phyloP scores from a whole-genome alignment of 352 stramenopile species.

The Globisporangium sylvaticum region DNA sequence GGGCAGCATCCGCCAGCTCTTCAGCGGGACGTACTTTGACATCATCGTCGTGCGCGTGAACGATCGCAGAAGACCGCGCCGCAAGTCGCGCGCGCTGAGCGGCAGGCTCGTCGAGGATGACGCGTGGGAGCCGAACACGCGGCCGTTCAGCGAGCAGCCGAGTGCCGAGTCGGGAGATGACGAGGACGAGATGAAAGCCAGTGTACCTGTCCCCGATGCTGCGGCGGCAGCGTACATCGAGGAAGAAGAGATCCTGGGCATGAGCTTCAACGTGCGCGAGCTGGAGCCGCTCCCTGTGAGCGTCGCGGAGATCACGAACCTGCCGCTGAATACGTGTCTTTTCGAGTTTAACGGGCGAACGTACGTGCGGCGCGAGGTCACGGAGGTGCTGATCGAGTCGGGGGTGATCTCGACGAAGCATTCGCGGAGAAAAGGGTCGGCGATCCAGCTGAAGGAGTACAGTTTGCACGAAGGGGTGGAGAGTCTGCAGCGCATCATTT shows the following conservation, averaged over 20 bases:
- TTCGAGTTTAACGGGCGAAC: conserved; percentile 67
- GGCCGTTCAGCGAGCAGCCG: conserved; percentile 28
- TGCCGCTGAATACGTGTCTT: conserved; percentile 79
- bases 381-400: conserved; percentile 62
- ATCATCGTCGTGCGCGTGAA: conserved; percentile 64
- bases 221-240: conserved; percentile 12
- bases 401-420: conserved; percentile 64
- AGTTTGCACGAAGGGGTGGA: conserved; percentile 70
- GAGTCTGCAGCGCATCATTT: conserved; percentile 52
- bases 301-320: conserved; percentile 55
- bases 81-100: conserved; percentile 47
- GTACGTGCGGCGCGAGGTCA: conserved; percentile 68
- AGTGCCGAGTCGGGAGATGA: conserved; percentile 34
- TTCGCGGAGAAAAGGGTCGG: conserved; percentile 67
- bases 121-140: conserved; percentile 40
- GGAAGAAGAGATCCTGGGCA: conserved; percentile 56
- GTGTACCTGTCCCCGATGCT: background rate
- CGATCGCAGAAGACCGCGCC: conserved; percentile 38
- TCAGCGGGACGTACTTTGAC: conserved; percentile 52
- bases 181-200: conserved; percentile 19
- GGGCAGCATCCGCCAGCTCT: conserved; percentile 29
- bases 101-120: conserved; percentile 36
- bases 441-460: conserved; percentile 79
- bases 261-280: conserved; percentile 63
- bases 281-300: conserved; percentile 61